These are phyloP conservation scores for Suillus subalutaceus DNA, from an alignment of 768 basidiomycete species.

Conservation along the genomic window DNA sequence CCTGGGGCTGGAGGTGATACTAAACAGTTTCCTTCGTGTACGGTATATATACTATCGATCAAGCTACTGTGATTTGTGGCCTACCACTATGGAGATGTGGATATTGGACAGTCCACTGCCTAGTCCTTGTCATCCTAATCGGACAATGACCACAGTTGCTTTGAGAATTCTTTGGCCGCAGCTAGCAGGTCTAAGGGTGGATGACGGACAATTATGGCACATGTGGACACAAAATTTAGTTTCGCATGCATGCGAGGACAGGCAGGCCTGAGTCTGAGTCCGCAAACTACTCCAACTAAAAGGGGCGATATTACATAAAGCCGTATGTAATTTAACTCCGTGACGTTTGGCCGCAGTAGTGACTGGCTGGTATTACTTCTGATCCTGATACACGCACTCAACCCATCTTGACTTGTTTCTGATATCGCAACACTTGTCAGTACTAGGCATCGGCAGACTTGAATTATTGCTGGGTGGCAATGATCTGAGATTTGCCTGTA, in stretches of 20 bases:
- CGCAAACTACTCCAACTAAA: background rate
- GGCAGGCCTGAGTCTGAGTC: no score
- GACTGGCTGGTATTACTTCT: background rate
- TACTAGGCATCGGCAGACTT: no score
- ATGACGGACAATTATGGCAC: background rate
- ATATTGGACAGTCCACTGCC: background rate
- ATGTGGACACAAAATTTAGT: background rate
- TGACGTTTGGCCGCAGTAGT: background rate
- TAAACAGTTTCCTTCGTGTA: background rate
- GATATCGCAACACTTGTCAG: background rate
- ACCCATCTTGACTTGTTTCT: background rate
- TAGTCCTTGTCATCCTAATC: background rate
- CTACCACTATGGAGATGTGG: background rate
- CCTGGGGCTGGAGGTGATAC: background rate
- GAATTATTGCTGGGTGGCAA: no score
- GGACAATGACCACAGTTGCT: background rate
- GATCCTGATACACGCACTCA: background rate
- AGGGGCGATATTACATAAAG: background rate
- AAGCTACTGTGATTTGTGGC: conserved; percentile 6
- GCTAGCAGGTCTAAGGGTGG: background rate
- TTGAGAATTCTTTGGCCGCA: background rate
- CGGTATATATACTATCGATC: background rate
- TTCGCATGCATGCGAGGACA: background rate
- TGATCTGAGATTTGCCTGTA: no score
- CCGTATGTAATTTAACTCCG: background rate